These are phyloP conservation scores for Ogataea nitratoaversa DNA, from an alignment of 805 yeast genomes.

Conservation along the genomic window DNA sequence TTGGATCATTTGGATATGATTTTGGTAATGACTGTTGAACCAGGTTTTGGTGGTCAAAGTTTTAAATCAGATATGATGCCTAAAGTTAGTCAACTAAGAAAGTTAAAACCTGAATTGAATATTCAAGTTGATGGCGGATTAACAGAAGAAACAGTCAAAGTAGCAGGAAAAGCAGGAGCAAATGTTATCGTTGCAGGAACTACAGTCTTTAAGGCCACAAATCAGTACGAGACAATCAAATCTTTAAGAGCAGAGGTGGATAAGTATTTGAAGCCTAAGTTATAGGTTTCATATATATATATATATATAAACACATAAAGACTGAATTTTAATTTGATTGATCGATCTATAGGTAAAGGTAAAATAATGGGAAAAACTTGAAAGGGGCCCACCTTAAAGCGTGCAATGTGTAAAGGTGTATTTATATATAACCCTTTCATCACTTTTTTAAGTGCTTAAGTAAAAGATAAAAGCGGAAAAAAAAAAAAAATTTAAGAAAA, in stretches of 20 bases:
- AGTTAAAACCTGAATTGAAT: constrained; percentile 69
- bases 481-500: background rate
- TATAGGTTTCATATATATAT: background rate
- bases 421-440: too few relatives aligned
- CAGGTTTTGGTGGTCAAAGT: constrained; percentile 98
- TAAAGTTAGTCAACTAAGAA: constrained; percentile 76
- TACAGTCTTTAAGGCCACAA: constrained; percentile 79
- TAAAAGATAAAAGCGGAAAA: background rate
- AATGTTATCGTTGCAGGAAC: constrained; percentile 98
- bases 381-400: too few relatives aligned
- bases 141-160: constrained; percentile 76
- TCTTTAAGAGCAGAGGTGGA: constrained; percentile 61
- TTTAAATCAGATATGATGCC: constrained; percentile 97
- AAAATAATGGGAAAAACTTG: too few relatives aligned
- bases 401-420: background rate
- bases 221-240: constrained; percentile 71
- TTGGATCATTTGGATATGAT: constrained; percentile 86
- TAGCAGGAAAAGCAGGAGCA: constrained; percentile 96
- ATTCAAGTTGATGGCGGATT: constrained; percentile 97
- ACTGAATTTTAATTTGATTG: too few relatives aligned
- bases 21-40: constrained; percentile 97
- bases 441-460: too few relatives aligned
- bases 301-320: background rate
- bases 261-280: background rate
- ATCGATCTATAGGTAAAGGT: too few relatives aligned